These are phyloP conservation scores for Cadophora gregata DNA, from an alignment of 2,329 filamentous ascomycete species.

Conservation along the genomic window DNA sequence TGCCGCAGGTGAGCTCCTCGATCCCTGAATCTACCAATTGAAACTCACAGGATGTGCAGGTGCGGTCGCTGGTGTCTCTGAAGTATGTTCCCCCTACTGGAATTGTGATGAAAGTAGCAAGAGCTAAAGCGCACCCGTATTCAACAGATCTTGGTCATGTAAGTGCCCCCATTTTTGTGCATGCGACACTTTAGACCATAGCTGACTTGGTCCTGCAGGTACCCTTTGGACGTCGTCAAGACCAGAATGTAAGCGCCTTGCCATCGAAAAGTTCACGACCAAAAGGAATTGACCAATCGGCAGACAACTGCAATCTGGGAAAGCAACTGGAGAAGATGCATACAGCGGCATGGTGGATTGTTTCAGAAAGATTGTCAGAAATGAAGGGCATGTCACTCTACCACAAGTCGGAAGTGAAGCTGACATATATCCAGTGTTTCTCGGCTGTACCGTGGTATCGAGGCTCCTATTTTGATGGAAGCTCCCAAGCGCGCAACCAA, in stretches of 20 bases:
- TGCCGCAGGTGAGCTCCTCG: slow-evolving; percentile 72
- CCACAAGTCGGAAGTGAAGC: slow-evolving; percentile 12
- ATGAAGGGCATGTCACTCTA: slow-evolving; percentile 76
- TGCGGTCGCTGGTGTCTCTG: slow-evolving; percentile 96
- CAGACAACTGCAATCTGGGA: slow-evolving; percentile 86
- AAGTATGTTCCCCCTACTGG: slow-evolving; percentile 66
- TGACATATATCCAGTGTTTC: slow-evolving; percentile 65
- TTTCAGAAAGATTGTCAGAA: slow-evolving; percentile 94
- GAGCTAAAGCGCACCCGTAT: slow-evolving; percentile 30
- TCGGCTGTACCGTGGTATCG: slow-evolving; percentile 93
- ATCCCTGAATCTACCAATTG: slow-evolving; percentile 37
- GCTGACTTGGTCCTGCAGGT: slow-evolving; percentile 64
- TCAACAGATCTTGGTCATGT: slow-evolving; percentile 85
- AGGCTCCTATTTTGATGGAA: slow-evolving; percentile 96
- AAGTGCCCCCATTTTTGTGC: slow-evolving; percentile 45
- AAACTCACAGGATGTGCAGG: slow-evolving; percentile 54
- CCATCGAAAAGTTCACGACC: background rate
- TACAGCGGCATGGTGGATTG: slow-evolving; percentile 99
- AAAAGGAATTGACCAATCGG: slow-evolving; percentile 28
- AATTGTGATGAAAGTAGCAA: background rate
- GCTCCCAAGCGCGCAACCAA: slow-evolving; percentile 96
- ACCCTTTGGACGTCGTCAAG: slow-evolving; percentile 98
- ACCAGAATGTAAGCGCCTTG: slow-evolving; percentile 79
- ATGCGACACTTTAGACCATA: slow-evolving; percentile 11
- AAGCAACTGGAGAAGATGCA: slow-evolving; percentile 73